Conservation (phyloP, 2,329 filamentous ascomycete species). For the Lecanicillium sp. region DNA sequence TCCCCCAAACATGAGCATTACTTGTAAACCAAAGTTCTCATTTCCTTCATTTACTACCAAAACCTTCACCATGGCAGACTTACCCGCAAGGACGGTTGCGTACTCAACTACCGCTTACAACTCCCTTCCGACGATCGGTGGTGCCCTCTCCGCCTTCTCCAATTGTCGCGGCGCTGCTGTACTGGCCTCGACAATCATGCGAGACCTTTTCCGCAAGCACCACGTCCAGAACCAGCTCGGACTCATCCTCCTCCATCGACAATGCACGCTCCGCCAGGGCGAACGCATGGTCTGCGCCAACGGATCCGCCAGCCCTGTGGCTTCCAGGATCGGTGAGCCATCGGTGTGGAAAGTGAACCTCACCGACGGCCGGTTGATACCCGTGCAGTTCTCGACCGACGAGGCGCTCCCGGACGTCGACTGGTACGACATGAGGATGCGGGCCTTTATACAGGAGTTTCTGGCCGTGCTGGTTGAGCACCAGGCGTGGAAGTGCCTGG, state of each 20-base stretch:
- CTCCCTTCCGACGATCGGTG: not conserved
- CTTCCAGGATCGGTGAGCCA: not conserved
- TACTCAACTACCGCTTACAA: conserved; percentile 8
- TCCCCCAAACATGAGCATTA: too few relatives aligned
- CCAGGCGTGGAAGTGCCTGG: not conserved
- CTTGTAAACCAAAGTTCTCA: too few relatives aligned
- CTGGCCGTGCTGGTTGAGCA: not conserved
- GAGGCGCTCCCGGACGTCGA: not conserved
- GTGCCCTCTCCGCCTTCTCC: not conserved
- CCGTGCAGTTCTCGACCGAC: conserved; percentile 4
- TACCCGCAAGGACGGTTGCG: not conserved
- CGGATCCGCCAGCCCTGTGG: not conserved
- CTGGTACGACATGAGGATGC: conserved; percentile 1
- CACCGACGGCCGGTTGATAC: conserved; percentile 7
- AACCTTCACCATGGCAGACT: not conserved
- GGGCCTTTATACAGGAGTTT: conserved; percentile 8
- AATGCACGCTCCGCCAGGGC: not conserved
- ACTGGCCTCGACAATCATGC: not conserved
- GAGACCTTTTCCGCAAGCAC: conserved; percentile 8
- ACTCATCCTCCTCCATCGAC: conserved; percentile 4
- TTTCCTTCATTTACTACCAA: not conserved
- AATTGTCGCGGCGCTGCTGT: not conserved
- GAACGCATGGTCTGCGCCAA: not conserved
- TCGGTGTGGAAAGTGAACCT: conserved; percentile 7
- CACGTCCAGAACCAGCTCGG: not conserved